Percentiles rank a stretch among this genome's conserved stretches.
Evolutionary conservation across 2,329 filamentous ascomycete genomes (phyloP).

Genomic region (Colletotrichum sp.): DNA sequence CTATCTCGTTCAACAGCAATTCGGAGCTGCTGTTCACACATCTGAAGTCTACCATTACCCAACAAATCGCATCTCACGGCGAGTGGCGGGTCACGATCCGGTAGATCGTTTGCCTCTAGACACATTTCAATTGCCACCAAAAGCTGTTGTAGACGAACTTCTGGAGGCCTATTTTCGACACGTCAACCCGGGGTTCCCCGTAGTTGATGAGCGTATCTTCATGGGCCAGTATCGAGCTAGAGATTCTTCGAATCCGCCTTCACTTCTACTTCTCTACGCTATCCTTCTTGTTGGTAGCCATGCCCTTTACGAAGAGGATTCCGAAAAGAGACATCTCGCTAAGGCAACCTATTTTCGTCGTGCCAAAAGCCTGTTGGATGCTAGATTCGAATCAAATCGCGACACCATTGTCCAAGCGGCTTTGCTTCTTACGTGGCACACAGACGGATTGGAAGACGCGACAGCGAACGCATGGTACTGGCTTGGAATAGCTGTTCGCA

Average conservation of each 20-base stretch:
- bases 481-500: neutral
- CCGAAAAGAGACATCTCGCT: neutral
- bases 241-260: neutral
- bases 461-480: neutral
- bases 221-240: neutral
- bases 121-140: neutral
- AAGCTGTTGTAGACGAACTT: neutral
- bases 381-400: neutral
- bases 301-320: neutral
- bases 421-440: neutral
- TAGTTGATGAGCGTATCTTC: neutral
- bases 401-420: neutral
- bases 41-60: neutral
- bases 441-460: neutral
- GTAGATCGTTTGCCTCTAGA: neutral
- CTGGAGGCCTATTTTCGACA: neutral
- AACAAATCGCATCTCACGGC: neutral
- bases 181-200: neutral
- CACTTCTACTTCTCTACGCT: neutral
- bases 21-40: constrained; percentile 4
- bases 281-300: neutral
- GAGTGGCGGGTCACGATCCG: neutral
- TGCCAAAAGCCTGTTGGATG: neutral
- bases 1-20: neutral
- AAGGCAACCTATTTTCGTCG: neutral